Evolutionary conservation across 2,329 filamentous ascomycete genomes (phyloP), one percentile per base, ranked within the genome.

Genomic region (Alternaria dauci): DNA sequence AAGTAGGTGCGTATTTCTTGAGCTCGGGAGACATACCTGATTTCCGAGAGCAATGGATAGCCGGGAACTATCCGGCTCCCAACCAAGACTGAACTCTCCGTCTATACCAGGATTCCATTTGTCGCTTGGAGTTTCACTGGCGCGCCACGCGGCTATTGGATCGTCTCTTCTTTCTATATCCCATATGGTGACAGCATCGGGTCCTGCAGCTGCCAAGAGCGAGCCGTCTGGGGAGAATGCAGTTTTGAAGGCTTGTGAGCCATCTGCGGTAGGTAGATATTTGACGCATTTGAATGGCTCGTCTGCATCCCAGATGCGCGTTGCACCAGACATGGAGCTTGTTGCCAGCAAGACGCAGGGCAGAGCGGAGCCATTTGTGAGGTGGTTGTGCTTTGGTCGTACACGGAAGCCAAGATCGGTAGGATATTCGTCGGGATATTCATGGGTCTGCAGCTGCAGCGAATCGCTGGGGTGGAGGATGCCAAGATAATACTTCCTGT

Each of bases 181-280:
- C 81, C 82, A 84, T n/a, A 84, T 72, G 6, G 80, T 79, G 11
- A 83, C 75, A 7, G 78, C 72, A 58, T 82, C 79, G 7, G 75
- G 76, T 3, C 80, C 79, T 8, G 78, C 81, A 18, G 80, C 79
- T 9, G 82, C 82, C 8, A 84, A 69, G 32, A 81, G 71, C 5
- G 62, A 64, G 11, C 81, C 80, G 52, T 80, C 74, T 2, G 81
- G 80, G 1, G 81, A 81, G 71, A 82, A 84, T 1, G 80, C 74
- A 5, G 83, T 69, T 23, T 80, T 78, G 38, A 79, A 72, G 0
- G 78, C 79, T 28, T 79, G 77, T 14, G 66, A 66, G n/a, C 71
- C 62, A 12, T 77, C 75, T 4, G 70, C 71, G 8, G 71, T 76
- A 4, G 71, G 58, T 4, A 79, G 61, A 23, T 58, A 65, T 23